phyloP scores from a whole-genome alignment of 1,284 basidiomycete genomes.

The Golubevia sp. region DNA sequence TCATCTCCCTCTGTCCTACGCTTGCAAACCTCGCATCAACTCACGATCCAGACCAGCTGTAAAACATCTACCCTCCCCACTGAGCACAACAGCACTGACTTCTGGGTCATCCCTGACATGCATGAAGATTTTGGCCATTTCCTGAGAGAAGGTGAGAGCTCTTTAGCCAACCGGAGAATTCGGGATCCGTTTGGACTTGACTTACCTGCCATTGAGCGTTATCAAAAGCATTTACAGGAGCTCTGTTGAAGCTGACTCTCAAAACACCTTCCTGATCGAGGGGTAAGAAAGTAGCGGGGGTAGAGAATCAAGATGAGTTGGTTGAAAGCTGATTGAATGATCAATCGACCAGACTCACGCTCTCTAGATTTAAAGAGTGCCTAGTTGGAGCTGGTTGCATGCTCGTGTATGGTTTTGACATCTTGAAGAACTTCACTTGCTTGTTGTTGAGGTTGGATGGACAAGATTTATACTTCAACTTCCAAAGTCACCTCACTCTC shows the following conservation, averaged over 20 bases:
- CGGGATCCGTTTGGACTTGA: slow-evolving; percentile 16
- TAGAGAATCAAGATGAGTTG: too few species aligned
- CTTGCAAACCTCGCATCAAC: too few species aligned
- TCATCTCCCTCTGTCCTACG: neutral
- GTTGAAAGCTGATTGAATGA: too few species aligned
- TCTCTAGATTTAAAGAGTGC: slow-evolving; percentile 83
- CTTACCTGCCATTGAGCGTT: neutral
- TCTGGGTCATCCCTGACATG: slow-evolving; percentile 28
- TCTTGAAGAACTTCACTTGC: too few species aligned
- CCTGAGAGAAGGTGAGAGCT: slow-evolving; percentile 14
- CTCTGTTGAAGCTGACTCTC: slow-evolving; percentile 42
- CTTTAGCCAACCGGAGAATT: neutral
- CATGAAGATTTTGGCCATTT: slow-evolving; percentile 38
- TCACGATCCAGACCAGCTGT: slow-evolving; percentile 54
- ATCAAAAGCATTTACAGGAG: slow-evolving; percentile 45
- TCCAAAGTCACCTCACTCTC: too few species aligned
- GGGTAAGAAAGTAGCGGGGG: too few species aligned
- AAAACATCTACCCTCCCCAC: slow-evolving; percentile 48
- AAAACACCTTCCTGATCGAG: slow-evolving; percentile 23
- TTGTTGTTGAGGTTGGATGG: too few species aligned
- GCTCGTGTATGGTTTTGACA: too few species aligned
- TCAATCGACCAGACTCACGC: slow-evolving; percentile 96
- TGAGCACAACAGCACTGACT: slow-evolving; percentile 45
- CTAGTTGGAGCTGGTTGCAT: neutral
- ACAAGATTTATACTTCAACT: too few species aligned